phyloP scores from a whole-genome alignment of 257 asterid species.

The Solanum stenotomum region DNA sequence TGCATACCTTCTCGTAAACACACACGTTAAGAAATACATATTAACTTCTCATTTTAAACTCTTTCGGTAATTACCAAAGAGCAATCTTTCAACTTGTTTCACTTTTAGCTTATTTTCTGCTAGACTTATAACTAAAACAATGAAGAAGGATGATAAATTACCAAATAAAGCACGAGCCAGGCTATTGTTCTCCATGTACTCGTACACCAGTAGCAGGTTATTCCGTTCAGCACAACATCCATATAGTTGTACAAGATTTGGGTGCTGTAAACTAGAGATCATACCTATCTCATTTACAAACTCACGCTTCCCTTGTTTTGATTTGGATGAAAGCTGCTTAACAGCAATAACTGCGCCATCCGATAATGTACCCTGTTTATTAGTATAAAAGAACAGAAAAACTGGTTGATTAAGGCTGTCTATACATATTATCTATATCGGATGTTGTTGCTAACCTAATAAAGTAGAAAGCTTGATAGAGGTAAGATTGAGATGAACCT shows the following conservation, averaged over 20 bases:
- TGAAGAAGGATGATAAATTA: not conserved
- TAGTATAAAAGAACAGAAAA: too few species aligned
- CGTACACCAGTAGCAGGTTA: slow-evolving; percentile 25
- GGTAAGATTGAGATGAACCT: not conserved
- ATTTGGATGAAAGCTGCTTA: slow-evolving; percentile 33
- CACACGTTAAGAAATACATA: not conserved
- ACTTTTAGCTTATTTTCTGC: not conserved
- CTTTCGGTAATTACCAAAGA: not conserved
- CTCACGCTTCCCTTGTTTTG: slow-evolving; percentile 32
- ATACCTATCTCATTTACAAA: slow-evolving; percentile 37
- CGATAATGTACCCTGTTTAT: slow-evolving; percentile 15
- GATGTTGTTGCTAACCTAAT: not conserved
- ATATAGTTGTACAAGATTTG: slow-evolving; percentile 30
- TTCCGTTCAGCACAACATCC: slow-evolving; percentile 32
- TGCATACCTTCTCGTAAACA: not conserved
- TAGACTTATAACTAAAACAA: not conserved
- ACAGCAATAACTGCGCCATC: slow-evolving; percentile 31
- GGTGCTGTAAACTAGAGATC: slow-evolving; percentile 37
- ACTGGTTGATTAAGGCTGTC: too few species aligned
- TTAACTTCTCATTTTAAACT: not conserved
- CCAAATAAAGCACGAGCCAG: slow-evolving; percentile 35
- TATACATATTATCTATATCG: too few species aligned
- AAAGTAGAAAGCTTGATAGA: not conserved
- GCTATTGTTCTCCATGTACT: slow-evolving; percentile 17
- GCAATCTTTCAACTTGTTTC: not conserved